Base-by-base conservation (phyloP, 2,329 filamentous ascomycete genomes). In the Penicillium vulpinum region DNA sequence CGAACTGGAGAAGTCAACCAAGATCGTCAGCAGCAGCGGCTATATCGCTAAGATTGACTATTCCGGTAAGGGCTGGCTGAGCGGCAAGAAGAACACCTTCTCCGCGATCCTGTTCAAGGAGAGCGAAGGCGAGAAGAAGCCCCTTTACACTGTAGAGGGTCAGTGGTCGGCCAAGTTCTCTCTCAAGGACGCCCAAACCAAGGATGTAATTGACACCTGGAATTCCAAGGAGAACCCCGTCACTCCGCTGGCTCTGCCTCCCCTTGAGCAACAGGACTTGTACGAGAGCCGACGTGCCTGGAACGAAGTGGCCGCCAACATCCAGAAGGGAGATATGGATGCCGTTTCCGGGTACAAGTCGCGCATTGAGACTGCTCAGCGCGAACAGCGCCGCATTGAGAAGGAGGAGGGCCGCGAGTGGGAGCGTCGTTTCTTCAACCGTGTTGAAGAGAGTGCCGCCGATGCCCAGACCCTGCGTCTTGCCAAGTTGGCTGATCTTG, bases 31-130 rank as follows among this genome's bases (percentile, higher is more conserved):
- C 62, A 94, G 89, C 24, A 89, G 88, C 2, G 93, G 94, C 51
- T 97, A 88, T 78, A 89, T 91, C 5, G 85, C 91, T 62, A 92
- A 91, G 78, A 90, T 97, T 69, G 91, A 96, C 73, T 99, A 96
- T 79, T 89, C 86, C 59, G 92, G 93, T 68, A 93, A 91, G 73
- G 93, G 93, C 56, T 99, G 93, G 93, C 77, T 99, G 10, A 92
- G 89, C 44, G 94, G 93, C 64, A 96, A 96, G 82, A 97, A 96
- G 81, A 97, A 97, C 79, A 89, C 84, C 55, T 91, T 97, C 73
- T 85, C 81, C 13, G 93, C 92, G 15, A 81, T 81, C 24, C 73
- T 97, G 56, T 92, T 89, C 77, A 90, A 75, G 77, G 86, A 78
- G 60, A 84, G 81, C 60, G 75, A 86, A 77, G 76, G 91, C 88